phyloP scores from a whole-genome alignment of 106 monocot species.

The Cymbidium sinense region DNA sequence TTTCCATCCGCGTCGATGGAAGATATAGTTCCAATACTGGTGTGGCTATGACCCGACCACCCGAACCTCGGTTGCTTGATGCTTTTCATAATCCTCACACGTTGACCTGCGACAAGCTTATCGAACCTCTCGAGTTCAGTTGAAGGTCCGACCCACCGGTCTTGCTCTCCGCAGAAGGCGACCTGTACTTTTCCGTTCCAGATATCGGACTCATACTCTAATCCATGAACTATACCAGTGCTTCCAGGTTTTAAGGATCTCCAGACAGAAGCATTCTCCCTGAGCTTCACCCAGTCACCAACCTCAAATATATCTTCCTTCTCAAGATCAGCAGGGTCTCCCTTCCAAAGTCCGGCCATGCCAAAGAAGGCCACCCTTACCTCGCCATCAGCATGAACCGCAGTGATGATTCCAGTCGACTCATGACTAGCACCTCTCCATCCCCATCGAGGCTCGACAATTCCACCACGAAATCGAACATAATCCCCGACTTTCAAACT shows the following conservation, averaged over 20 bases:
- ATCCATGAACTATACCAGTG: constrained; percentile 79
- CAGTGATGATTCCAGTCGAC: constrained; percentile 77
- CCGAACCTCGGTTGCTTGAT: constrained; percentile 94
- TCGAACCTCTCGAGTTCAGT: constrained; percentile 47
- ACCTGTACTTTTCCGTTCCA: constrained; percentile 88
- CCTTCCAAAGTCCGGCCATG: constrained; percentile 68
- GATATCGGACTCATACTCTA: constrained; percentile 61
- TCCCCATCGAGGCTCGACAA: constrained; percentile 94
- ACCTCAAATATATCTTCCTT: constrained; percentile 75
- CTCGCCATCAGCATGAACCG: constrained; percentile 88
- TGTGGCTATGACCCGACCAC: constrained; percentile 84
- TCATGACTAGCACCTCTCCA: constrained; percentile 80
- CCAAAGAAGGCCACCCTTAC: constrained; percentile 80
- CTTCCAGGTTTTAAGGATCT: constrained; percentile 77
- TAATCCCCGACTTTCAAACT: constrained; percentile 67
- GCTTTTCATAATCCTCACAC: constrained; percentile 54
- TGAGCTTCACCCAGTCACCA: constrained; percentile 88
- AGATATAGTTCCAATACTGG: constrained; percentile 72
- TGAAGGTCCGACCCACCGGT: constrained; percentile 75
- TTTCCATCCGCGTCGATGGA: constrained; percentile 96
- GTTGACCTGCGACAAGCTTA: constrained; percentile 53
- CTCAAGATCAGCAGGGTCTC: constrained; percentile 92
- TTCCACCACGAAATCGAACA: constrained; percentile 65
- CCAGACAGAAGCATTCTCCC: constrained; percentile 38
- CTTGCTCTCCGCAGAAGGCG: constrained; percentile 91